Base-by-base conservation (phyloP, 2,329 filamentous ascomycete genomes). In the Paraphoma chrysanthemicola region DNA sequence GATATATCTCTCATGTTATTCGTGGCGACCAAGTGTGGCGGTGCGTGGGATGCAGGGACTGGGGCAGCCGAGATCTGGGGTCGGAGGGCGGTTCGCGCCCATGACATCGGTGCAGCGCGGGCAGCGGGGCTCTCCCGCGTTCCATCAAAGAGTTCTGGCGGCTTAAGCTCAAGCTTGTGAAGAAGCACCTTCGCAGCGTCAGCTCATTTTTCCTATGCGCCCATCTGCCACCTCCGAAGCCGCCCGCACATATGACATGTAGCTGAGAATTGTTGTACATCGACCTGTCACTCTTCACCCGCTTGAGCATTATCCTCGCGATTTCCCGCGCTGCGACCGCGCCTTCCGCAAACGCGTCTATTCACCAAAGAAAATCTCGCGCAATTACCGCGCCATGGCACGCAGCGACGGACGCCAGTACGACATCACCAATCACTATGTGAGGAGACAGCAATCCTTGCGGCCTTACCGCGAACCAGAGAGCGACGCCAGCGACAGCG, bases 391-490 rank as follows among this genome's bases (percentile, higher is more conserved):
- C 39, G 54, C n/a, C 28, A 62, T 62, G 59, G 31, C 43, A 11
- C 17, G 43, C 17, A 47, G 48, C n/a, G 41, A 23, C 43, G 42
- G 51, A 45, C 48, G 45, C 44, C 53, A 48, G 18, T 5, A 30
- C 12, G 14, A 48, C 18, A 18, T 11, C 9, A 9, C 44, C 44
- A 44, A 28, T 12, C 10, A 31, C 11, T 16, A 29, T 2, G 11
- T 17, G 28, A 33, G n/a, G 23, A 44, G 44, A 38, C 33, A 45
- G 23, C 51, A 45, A 31, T 46, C 31, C 23, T 18, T 56, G 46
- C 52, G 50, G 41, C 54, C 51, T 7, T 53, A 49, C 29, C 54
- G 48, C 10, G 48, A 57, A 39, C 47, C 42, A n/a, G 57, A 56
- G n/a, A 48, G 43, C 30, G 49, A 46, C 28, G 18, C 17, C 23